Conservation (phyloP, 495 filamentous ascomycete species). For the Aspergillus mulundensis region DNA sequence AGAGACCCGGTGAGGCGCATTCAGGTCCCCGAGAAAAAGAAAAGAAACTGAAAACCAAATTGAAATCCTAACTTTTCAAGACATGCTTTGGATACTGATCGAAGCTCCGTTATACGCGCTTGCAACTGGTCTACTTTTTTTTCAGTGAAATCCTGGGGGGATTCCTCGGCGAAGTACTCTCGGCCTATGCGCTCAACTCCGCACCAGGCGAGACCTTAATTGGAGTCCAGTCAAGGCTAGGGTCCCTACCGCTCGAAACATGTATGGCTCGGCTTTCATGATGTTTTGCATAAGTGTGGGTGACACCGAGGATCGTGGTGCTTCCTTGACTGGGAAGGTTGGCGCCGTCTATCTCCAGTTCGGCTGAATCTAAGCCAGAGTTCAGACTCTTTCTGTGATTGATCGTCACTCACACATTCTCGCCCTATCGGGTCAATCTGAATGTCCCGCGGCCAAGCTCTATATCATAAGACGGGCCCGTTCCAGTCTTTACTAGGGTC, state of each 20-base stretch:
- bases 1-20: not conserved
- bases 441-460: constrained; percentile 1
- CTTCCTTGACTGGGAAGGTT: constrained; percentile 3
- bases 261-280: constrained; percentile 11
- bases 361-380: not conserved
- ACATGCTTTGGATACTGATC: not conserved
- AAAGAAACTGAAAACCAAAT: not conserved
- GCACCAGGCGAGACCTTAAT: not conserved
- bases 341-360: not conserved
- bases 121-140: not conserved
- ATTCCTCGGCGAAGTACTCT: not conserved
- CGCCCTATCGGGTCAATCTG: constrained; percentile 5
- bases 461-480: not conserved
- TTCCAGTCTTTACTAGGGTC: not conserved
- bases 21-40: constrained; percentile 3
- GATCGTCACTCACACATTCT: constrained; percentile 13
- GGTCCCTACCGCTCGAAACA: not conserved
- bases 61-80: not conserved
- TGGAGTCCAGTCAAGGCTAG: constrained; percentile 1
- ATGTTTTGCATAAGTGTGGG: constrained; percentile 23
- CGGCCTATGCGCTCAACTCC: not conserved
- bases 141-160: too few species aligned
- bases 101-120: not conserved
- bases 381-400: not conserved
- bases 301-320: constrained; percentile 1